Percentiles rank a stretch among this genome's conserved stretches.
Conservation (phyloP, 1,284 basidiomycete genomes). For the Ceratobasidium sp. region DNA sequence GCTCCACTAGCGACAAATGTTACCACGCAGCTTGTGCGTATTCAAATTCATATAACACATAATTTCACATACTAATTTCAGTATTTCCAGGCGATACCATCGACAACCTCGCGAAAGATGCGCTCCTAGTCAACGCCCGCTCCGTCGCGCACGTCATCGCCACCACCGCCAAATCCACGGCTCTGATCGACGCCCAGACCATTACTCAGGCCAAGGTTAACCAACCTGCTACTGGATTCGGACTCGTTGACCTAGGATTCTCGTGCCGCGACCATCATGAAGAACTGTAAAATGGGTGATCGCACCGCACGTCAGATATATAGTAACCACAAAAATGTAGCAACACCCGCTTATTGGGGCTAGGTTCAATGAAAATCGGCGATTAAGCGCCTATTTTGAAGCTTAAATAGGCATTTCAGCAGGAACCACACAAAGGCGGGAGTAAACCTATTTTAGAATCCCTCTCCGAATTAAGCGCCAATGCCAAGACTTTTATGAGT, state of each 20-base stretch:
- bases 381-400: no score
- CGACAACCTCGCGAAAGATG: slow-evolving; percentile 31
- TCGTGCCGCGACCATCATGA: slow-evolving; percentile 21
- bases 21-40: slow-evolving; percentile 33
- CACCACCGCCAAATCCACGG: slow-evolving; percentile 34
- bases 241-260: slow-evolving; percentile 21
- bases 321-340: no score
- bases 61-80: background rate
- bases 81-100: slow-evolving; percentile 31
- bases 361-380: no score
- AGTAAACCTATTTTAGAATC: no score
- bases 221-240: background rate
- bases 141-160: slow-evolving; percentile 41
- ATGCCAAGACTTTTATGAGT: no score
- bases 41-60: background rate
- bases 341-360: no score
- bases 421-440: no score
- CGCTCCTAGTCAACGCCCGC: slow-evolving; percentile 33
- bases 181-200: slow-evolving; percentile 28
- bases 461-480: no score
- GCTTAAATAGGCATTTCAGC: no score
- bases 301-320: no score
- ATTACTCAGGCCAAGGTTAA: background rate
- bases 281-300: slow-evolving; percentile 6
- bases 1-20: slow-evolving; percentile 23